Evolutionary conservation across 2,329 filamentous ascomycete species (phyloP), one percentile per base, ranked within the genome.

Genomic region (Colletotrichum orchidophilum): DNA sequence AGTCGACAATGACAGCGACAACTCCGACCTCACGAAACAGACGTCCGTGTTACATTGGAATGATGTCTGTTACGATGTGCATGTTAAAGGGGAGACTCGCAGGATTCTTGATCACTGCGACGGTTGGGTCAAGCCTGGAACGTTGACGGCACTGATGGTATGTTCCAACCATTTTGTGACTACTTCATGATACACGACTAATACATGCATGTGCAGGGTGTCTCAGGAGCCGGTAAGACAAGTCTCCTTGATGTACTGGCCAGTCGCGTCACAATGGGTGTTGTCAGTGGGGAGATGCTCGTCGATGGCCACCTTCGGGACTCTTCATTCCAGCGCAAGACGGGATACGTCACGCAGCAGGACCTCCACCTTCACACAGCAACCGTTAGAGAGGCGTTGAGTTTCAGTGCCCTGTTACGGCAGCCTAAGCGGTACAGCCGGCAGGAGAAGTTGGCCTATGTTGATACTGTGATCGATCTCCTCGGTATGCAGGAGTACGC

Each of bases 121-220:
- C 75, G 91, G 91, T 21, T 92, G 90, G 88, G 90, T 93, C 72
- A 91, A 92, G 78, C 91, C 91, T 12, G 90, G 90, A 66, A 92
- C 90, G 46, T 80, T 92, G 59, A 92, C 90, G 27, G 90, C 90
- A 26, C 83, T 92, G 1, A 92, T 92, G 90, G 88, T 73, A 15
- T 46, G 91, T 81, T 89, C 90, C 12, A 89, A 3, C 87, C 59
- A 90, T 90, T 75, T 90, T 50, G 89, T 89, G 63, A 92, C 92
- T 13, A 0, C 1, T 35, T 27, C 1, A 4, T 33, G 39, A n/a
- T 3, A 2, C 0, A 11, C n/a, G 18, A 2, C 61, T 64, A 27
- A 64, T 26, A 7, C 4, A 4, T 3, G 15, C 21, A 12, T 8
- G n/a, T 3, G 4, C 18, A 74, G 73, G 73, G 71, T 4, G 59